Percentiles rank a stretch among this genome's conserved stretches.
These are phyloP conservation scores for Sextonia rubra DNA, from an alignment of 164 flowering plant species.

Conservation along the genomic window DNA sequence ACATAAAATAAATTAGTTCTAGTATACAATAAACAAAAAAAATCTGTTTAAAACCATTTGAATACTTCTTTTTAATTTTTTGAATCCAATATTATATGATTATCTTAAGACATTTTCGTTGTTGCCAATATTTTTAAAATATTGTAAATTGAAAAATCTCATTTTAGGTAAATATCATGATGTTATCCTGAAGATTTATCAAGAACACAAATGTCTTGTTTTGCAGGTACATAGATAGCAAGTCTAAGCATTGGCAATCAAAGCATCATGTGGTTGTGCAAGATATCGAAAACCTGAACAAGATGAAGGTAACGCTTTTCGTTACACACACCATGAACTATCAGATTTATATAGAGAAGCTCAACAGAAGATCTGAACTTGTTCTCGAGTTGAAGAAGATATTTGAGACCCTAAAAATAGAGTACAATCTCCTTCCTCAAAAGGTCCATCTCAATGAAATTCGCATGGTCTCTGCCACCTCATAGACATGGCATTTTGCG, in stretches of 20 bases:
- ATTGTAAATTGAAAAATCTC: too few species aligned
- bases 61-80: too few species aligned
- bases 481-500: too few species aligned
- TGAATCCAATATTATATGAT: too few species aligned
- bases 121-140: too few species aligned
- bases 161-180: background rate
- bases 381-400: constrained; percentile 44
- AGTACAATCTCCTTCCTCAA: constrained; percentile 51
- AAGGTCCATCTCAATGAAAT: constrained; percentile 28
- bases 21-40: too few species aligned
- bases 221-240: constrained; percentile 49
- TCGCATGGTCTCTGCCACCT: background rate
- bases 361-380: constrained; percentile 36
- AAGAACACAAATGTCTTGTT: background rate
- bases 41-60: too few species aligned
- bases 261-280: constrained; percentile 34
- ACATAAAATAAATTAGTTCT: too few species aligned
- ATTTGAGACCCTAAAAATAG: constrained; percentile 36
- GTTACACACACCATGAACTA: constrained; percentile 53
- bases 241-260: constrained; percentile 48
- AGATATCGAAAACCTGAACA: constrained; percentile 44
- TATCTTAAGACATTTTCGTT: too few species aligned
- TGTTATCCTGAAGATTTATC: background rate
- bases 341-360: constrained; percentile 42
- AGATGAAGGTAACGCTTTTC: constrained; percentile 37